These are phyloP conservation scores for Thraustochytrium sp. DNA, from an alignment of 352 stramenopile species.

Conservation along the genomic window DNA sequence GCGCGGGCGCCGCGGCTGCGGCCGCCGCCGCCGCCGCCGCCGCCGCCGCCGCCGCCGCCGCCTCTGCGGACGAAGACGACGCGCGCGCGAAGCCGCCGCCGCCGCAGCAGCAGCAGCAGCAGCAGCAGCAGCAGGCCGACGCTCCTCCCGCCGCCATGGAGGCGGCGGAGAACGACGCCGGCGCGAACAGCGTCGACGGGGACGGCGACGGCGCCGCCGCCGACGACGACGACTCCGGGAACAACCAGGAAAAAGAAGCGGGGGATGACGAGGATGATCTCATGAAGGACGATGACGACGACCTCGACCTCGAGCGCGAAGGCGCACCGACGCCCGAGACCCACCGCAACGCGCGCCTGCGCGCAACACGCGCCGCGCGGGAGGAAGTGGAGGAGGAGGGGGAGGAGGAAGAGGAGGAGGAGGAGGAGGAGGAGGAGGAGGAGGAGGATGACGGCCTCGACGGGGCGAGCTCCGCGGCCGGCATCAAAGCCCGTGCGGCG, in stretches of 20 bases:
- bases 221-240: neutral
- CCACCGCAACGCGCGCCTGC: too few species aligned
- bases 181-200: neutral
- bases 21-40: too few species aligned
- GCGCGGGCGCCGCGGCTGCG: too few species aligned
- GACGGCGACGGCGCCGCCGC: neutral
- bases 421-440: neutral
- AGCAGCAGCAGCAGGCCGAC: too few species aligned
- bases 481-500: neutral
- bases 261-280: neutral
- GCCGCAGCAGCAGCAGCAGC: too few species aligned
- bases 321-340: too few species aligned
- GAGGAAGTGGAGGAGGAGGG: neutral
- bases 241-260: neutral
- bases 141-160: neutral
- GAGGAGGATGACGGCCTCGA: neutral
- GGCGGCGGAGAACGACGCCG: neutral
- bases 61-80: too few species aligned
- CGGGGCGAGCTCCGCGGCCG: neutral
- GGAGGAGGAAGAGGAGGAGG: neutral
- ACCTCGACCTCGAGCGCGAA: too few species aligned
- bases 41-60: too few species aligned
- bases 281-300: neutral
- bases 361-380: too few species aligned
- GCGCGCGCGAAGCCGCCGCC: too few species aligned